A percentile compares a stretch with the other conserved stretches of the same genome.
Evolutionary conservation across 2,329 filamentous ascomycete genomes (phyloP).

Genomic region (Plectosphaerella cucumerina): DNA sequence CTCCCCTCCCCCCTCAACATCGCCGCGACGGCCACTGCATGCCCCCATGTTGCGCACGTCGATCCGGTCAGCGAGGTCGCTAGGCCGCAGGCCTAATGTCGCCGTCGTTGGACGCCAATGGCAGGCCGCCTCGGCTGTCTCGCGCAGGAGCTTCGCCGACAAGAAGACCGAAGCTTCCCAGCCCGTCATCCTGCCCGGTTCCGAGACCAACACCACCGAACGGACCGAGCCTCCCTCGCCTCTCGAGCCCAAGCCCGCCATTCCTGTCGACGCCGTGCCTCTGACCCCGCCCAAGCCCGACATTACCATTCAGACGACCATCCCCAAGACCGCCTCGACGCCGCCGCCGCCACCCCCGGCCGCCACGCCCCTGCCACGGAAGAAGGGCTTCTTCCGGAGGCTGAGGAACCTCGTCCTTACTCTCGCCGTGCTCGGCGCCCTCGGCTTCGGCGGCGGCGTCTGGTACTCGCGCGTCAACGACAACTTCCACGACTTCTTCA

Average conservation of each 20-base stretch:
- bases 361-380: constrained; percentile 37
- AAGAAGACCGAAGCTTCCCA: constrained; percentile 46
- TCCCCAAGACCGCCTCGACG: constrained; percentile 19
- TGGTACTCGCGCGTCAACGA: constrained; percentile 92
- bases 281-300: constrained; percentile 30
- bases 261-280: constrained; percentile 32
- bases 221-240: constrained; percentile 36
- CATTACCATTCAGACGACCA: constrained; percentile 9
- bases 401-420: constrained; percentile 76
- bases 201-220: constrained; percentile 47
- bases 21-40: constrained; percentile 38
- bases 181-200: constrained; percentile 48
- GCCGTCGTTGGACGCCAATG: constrained; percentile 55
- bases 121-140: constrained; percentile 27
- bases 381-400: constrained; percentile 65
- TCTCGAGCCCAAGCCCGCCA: constrained; percentile 30
- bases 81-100: constrained; percentile 50
- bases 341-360: constrained; percentile 30
- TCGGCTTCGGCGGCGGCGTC: constrained; percentile 83
- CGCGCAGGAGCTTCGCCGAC: constrained; percentile 51
- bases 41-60: constrained; percentile 66
- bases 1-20: constrained; percentile 22
- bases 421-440: constrained; percentile 67
- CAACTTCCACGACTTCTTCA: constrained; percentile 99
- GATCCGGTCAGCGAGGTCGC: constrained; percentile 59